Evolutionary conservation across 73 alveolate species (phyloP).

Genomic region (Symbiodinium natans): DNA sequence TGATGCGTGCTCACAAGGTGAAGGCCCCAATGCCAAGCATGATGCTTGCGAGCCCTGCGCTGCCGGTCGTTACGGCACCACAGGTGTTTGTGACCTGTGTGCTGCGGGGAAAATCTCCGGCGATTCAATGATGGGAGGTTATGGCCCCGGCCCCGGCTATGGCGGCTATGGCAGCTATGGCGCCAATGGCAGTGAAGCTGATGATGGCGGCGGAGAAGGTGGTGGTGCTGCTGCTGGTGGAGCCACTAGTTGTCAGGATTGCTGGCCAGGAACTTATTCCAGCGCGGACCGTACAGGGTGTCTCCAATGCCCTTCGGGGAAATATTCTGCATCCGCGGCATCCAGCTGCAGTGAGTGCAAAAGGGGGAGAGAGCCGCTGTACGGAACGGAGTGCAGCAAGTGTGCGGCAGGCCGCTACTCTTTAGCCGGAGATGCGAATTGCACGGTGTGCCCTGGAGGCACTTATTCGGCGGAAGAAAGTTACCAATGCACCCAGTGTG

Average conservation of each 20-base stretch:
- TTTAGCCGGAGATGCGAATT: not conserved
- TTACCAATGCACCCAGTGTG: constrained; percentile 22
- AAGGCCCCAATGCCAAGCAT: constrained; percentile 10
- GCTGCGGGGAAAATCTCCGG: not conserved
- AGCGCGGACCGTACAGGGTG: constrained; percentile 8
- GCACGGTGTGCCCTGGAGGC: constrained; percentile 43
- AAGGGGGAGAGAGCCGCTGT: not conserved
- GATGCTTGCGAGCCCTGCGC: not conserved
- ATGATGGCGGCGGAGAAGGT: not conserved
- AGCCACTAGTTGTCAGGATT: not conserved
- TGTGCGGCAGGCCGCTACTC: constrained; percentile 27
- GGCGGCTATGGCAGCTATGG: not conserved
- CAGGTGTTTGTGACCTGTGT: constrained; percentile 2
- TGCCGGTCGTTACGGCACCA: not conserved
- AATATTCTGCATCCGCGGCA: not conserved
- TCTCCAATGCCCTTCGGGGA: constrained; percentile 6
- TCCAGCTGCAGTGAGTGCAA: constrained; percentile 20
- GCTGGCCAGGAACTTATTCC: constrained; percentile 16
- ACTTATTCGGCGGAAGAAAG: constrained; percentile 7
- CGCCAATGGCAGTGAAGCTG: no score
- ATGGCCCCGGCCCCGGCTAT: not conserved
- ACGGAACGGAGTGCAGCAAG: not conserved
- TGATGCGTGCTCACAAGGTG: not conserved
- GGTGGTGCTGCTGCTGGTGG: not conserved
- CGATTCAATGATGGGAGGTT: not conserved